Percentiles rank a stretch among this genome's conserved stretches.
Evolutionary conservation across 169 alveolate genomes (phyloP).

Genomic region (Toxoplasma gondii): DNA sequence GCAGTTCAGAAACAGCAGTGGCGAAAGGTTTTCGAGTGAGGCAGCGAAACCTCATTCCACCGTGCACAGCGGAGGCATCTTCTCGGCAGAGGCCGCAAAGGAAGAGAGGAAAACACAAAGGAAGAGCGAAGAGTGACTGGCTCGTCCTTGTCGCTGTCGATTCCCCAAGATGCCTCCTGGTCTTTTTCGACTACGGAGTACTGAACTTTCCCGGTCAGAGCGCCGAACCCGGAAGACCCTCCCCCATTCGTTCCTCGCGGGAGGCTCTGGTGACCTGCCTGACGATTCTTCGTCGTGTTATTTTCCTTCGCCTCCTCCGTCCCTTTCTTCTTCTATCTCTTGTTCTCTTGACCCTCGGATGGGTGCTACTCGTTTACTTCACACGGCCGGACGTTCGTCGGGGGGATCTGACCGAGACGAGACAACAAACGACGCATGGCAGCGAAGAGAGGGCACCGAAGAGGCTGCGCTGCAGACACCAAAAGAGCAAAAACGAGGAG

Average conservation of each 20-base stretch:
- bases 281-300: too few relatives aligned
- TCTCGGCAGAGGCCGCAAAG: background rate
- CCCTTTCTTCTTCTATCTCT: background rate
- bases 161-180: background rate
- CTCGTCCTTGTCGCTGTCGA: background rate
- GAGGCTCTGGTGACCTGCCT: background rate
- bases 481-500: too few relatives aligned
- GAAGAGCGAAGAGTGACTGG: background rate
- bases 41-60: too few relatives aligned
- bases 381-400: background rate
- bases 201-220: background rate
- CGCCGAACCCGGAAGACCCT: background rate
- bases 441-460: too few relatives aligned
- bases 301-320: background rate
- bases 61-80: too few relatives aligned
- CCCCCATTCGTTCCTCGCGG: background rate
- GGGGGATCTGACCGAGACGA: background rate
- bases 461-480: too few relatives aligned
- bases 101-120: background rate
- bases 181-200: background rate
- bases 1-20: too few relatives aligned
- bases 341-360: background rate
- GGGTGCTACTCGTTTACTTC: background rate
- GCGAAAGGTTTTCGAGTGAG: too few relatives aligned
- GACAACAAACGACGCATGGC: background rate